Percentiles rank a stretch among this genome's conserved stretches.
These are phyloP conservation scores for Starmerella sp. DNA, from an alignment of 805 yeast species.

Conservation along the genomic window DNA sequence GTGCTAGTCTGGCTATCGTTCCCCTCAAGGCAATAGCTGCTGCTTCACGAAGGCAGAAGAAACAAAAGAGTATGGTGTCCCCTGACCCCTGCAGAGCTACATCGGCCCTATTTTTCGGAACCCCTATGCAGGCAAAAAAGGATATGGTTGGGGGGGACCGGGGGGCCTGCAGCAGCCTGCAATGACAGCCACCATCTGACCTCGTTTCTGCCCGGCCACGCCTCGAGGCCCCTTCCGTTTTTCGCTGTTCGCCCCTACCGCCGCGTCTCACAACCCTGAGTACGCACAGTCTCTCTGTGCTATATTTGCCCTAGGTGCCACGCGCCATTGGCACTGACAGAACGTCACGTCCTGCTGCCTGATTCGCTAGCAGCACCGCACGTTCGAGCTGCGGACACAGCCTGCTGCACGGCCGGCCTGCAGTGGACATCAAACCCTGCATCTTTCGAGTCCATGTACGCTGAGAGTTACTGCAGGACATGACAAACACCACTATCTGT, in stretches of 20 bases:
- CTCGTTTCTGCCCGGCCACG: not conserved
- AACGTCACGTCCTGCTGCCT: not conserved
- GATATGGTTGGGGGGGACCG: not conserved
- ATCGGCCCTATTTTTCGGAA: not conserved
- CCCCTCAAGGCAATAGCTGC: not conserved
- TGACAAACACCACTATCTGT: not conserved
- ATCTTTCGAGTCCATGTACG: not conserved
- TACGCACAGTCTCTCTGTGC: not conserved
- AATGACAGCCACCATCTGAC: not conserved
- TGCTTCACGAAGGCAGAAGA: not conserved
- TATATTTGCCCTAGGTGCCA: not conserved
- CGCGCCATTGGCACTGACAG: not conserved
- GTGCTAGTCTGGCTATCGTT: not conserved
- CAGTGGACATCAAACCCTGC: not conserved
- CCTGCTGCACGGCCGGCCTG: not conserved
- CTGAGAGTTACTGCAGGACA: not conserved
- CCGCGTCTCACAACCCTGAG: not conserved
- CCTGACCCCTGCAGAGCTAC: not conserved
- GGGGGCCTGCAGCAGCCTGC: not conserved
- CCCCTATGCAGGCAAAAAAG: not conserved
- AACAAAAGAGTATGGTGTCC: constrained; percentile 1
- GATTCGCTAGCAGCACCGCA: not conserved
- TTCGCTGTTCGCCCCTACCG: not conserved
- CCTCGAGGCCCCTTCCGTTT: not conserved
- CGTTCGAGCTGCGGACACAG: not conserved